Percentiles rank a stretch among this genome's conserved stretches.
These are phyloP conservation scores for Yamadazyma jaroonii DNA, from an alignment of 1,139 yeast species.

Conservation along the genomic window DNA sequence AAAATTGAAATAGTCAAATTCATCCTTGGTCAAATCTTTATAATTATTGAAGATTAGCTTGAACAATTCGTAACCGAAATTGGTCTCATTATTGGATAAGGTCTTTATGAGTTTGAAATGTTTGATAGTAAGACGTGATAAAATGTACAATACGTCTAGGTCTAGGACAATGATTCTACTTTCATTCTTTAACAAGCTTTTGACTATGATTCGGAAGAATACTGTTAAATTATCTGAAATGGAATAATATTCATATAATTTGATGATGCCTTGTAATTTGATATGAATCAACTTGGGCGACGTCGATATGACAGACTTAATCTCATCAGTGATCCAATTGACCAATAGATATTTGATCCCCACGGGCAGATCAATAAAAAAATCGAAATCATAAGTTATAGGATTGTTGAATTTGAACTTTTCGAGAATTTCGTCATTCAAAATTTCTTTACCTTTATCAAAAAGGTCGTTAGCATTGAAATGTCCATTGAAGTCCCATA, in stretches of 20 bases:
- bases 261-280: constrained; percentile 29
- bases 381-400: constrained; percentile 17
- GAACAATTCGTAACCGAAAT: constrained; percentile 35
- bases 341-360: constrained; percentile 44
- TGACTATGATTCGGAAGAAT: constrained; percentile 40
- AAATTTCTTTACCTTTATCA: constrained; percentile 25
- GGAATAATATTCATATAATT: constrained; percentile 32
- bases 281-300: constrained; percentile 40
- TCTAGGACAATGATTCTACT: constrained; percentile 41
- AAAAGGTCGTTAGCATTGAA: constrained; percentile 33
- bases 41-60: constrained; percentile 32
- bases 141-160: constrained; percentile 38
- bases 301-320: constrained; percentile 27
- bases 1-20: constrained; percentile 33
- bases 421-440: constrained; percentile 25
- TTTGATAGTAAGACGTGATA: constrained; percentile 30
- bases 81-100: constrained; percentile 29
- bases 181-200: constrained; percentile 37
- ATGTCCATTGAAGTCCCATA: constrained; percentile 29
- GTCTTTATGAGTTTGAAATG: constrained; percentile 39
- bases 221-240: constrained; percentile 37
- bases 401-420: constrained; percentile 16
- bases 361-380: constrained; percentile 17
- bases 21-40: constrained; percentile 33
- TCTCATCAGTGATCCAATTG: constrained; percentile 42